Evolutionary conservation across 257 asterid genomes (phyloP).

Genomic region (Fraxinus quadrangulata): DNA sequence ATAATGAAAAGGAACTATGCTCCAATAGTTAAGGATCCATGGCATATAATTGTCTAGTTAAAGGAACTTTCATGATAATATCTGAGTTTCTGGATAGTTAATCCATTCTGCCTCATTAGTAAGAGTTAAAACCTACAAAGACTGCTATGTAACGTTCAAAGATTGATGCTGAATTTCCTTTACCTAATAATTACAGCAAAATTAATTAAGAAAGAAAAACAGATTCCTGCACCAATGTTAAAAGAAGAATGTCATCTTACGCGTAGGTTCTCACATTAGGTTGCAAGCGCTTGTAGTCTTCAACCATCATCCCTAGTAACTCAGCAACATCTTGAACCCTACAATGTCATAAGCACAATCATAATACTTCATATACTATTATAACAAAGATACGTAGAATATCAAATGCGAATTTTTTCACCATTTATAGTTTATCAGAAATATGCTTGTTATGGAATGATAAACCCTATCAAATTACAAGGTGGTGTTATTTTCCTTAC

Average conservation of each 20-base stretch:
- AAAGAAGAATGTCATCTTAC: slow-evolving; percentile 63
- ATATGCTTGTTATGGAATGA: not conserved
- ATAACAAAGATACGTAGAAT: slow-evolving; percentile 25
- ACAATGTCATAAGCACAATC: slow-evolving; percentile 31
- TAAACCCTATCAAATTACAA: slow-evolving; percentile 1
- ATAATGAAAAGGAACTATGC: slow-evolving; percentile 7
- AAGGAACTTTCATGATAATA: not conserved
- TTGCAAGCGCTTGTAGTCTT: slow-evolving; percentile 88
- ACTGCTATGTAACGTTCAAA: slow-evolving; percentile 19
- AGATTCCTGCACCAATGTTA: slow-evolving; percentile 32
- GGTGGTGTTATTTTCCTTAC: not conserved
- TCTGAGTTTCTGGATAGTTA: not conserved
- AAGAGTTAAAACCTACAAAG: not conserved
- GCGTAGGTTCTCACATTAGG: slow-evolving; percentile 97
- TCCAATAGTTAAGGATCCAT: slow-evolving; percentile 1
- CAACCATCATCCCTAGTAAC: slow-evolving; percentile 98
- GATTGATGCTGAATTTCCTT: not conserved
- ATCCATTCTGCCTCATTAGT: slow-evolving; percentile 17
- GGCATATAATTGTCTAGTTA: slow-evolving; percentile 21
- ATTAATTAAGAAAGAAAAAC: slow-evolving; percentile 22
- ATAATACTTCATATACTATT: slow-evolving; percentile 24
- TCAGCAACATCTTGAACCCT: slow-evolving; percentile 99
- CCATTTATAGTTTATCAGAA: not conserved
- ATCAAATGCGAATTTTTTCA: not conserved
- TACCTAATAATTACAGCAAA: slow-evolving; percentile 22